Evolutionary conservation across 768 basidiomycete genomes (phyloP).

Genomic region (Russula sp.): DNA sequence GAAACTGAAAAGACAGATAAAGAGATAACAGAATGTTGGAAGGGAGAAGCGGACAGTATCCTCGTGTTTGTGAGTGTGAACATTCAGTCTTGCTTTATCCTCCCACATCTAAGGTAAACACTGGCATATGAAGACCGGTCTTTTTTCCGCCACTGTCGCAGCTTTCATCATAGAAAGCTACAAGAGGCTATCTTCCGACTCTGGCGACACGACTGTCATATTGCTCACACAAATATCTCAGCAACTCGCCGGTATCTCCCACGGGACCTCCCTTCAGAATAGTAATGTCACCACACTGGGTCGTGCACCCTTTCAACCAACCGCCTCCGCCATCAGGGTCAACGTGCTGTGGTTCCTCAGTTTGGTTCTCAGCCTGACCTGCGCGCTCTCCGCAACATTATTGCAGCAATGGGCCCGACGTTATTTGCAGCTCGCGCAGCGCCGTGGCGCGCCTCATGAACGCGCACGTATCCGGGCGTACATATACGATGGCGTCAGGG

Average conservation of each 20-base stretch:
- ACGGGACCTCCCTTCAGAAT: background rate
- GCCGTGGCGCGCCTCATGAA: background rate
- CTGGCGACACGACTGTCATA: background rate
- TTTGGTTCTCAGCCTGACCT: background rate
- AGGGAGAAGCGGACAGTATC: slow-evolving; percentile 5
- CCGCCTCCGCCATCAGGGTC: background rate
- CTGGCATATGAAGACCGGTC: slow-evolving; percentile 2
- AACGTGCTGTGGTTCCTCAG: slow-evolving; percentile 15
- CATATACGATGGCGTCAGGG: background rate
- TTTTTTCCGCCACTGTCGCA: slow-evolving; percentile 14
- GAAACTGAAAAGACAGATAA: slow-evolving; percentile 3
- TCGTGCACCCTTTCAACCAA: background rate
- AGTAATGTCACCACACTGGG: background rate
- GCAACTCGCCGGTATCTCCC: slow-evolving; percentile 4
- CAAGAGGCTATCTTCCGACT: slow-evolving; percentile 5
- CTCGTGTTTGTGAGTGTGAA: slow-evolving; percentile 12
- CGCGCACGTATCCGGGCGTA: background rate
- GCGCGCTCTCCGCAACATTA: slow-evolving; percentile 6
- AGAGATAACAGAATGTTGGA: slow-evolving; percentile 1
- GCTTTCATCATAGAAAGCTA: slow-evolving; percentile 13
- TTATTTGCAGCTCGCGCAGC: background rate
- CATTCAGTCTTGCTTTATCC: background rate
- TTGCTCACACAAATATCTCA: slow-evolving; percentile 15
- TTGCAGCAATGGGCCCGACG: background rate
- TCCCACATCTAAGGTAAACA: background rate